Evolutionary conservation across 495 filamentous ascomycete genomes (phyloP).

Genomic region (Penicillium paradoxum): DNA sequence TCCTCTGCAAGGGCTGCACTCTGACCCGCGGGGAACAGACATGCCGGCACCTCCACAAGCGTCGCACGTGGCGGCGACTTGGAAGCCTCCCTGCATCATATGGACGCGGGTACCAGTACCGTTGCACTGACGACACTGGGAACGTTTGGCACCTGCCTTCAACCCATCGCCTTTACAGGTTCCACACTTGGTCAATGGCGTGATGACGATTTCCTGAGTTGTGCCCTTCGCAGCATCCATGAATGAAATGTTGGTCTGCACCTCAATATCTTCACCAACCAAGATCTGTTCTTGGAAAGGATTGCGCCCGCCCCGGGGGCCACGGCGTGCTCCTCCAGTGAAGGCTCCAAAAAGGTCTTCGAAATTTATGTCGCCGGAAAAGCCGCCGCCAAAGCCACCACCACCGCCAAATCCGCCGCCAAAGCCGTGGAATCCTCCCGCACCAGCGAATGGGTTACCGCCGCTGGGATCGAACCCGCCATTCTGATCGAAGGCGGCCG

Average conservation of each 20-base stretch:
- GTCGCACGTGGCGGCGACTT: slow-evolving; percentile 85
- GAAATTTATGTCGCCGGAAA: slow-evolving; percentile 80
- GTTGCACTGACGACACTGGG: slow-evolving; percentile 71
- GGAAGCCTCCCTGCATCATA: slow-evolving; percentile 87
- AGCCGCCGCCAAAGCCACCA: slow-evolving; percentile 52
- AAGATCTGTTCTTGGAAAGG: slow-evolving; percentile 73
- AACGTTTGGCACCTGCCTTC: slow-evolving; percentile 69
- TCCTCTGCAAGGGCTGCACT: slow-evolving; percentile 74
- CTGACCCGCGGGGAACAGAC: slow-evolving; percentile 65
- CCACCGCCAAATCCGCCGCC: slow-evolving; percentile 52
- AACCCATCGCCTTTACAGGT: slow-evolving; percentile 79
- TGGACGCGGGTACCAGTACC: slow-evolving; percentile 85
- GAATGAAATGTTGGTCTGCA: slow-evolving; percentile 86
- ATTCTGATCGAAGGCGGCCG: slow-evolving; percentile 77
- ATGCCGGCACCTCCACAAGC: slow-evolving; percentile 72
- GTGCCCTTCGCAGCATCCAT: slow-evolving; percentile 93
- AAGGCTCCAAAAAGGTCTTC: slow-evolving; percentile 94
- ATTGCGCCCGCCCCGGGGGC: slow-evolving; percentile 48
- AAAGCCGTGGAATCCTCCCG: slow-evolving; percentile 48
- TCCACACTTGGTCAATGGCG: slow-evolving; percentile 69
- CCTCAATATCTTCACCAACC: slow-evolving; percentile 89
- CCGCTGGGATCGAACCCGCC: slow-evolving; percentile 68
- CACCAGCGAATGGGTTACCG: slow-evolving; percentile 59
- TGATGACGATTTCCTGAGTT: slow-evolving; percentile 70
- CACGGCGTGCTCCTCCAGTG: slow-evolving; percentile 56